Percentiles rank a stretch among this genome's conserved stretches.
Conservation (phyloP, 306 rosid genomes). For the Carpinus fangiana region DNA sequence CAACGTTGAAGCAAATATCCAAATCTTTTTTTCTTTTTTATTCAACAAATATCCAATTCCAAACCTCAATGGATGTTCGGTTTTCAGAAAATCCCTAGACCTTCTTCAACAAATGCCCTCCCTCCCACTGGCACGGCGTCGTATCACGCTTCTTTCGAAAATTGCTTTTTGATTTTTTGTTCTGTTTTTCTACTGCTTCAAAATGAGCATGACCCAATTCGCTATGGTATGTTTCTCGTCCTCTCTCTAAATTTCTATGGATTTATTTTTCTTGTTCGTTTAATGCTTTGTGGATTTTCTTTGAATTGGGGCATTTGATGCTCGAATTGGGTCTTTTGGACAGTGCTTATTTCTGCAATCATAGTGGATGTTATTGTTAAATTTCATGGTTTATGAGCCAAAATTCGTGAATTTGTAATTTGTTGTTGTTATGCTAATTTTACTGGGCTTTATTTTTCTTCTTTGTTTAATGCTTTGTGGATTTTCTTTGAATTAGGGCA, state of each 20-base stretch:
- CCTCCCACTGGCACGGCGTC: not conserved
- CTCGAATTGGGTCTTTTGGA: slow-evolving; percentile 22
- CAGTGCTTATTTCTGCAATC: slow-evolving; percentile 4
- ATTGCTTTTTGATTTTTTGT: not conserved
- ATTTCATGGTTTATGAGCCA: slow-evolving; percentile 8
- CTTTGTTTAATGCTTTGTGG: slow-evolving; percentile 10
- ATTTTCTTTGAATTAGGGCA: slow-evolving; percentile 3
- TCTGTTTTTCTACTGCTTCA: slow-evolving; percentile 4
- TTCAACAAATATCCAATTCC: no score
- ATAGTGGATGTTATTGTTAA: slow-evolving; percentile 1
- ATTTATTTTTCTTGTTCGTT: slow-evolving; percentile 6
- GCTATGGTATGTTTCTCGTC: slow-evolving; percentile 64
- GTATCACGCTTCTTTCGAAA: not conserved
- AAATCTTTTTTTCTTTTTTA: no score
- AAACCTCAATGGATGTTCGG: not conserved
- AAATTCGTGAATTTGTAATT: not conserved
- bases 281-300: not conserved
- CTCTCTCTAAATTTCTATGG: not conserved
- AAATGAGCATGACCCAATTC: slow-evolving; percentile 76
- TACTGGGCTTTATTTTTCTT: not conserved
- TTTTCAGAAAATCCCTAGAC: not conserved
- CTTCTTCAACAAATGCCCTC: not conserved
- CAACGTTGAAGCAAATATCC: no score
- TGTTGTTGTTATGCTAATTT: not conserved
- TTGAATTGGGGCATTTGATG: not conserved